Evolutionary conservation across 2,329 filamentous ascomycete species (phyloP).

Genomic region (Esteya vermicola): DNA sequence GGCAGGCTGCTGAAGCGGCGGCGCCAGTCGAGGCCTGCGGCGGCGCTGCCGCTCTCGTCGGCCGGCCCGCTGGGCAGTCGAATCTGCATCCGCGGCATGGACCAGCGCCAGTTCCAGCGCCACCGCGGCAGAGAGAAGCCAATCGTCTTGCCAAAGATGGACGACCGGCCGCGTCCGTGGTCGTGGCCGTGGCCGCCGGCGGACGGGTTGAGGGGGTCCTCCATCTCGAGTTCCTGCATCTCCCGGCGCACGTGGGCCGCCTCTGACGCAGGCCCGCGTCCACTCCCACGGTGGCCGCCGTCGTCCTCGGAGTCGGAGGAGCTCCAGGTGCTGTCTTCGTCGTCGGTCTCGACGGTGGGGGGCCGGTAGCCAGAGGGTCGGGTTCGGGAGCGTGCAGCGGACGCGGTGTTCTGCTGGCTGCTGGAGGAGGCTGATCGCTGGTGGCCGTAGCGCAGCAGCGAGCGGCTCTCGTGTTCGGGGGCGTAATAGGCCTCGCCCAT

Average conservation of each 20-base stretch:
- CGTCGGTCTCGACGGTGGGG: constrained; percentile 68
- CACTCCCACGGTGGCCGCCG: constrained; percentile 18
- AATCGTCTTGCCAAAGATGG: constrained; percentile 41
- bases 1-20: constrained; percentile 5
- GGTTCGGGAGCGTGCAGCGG: constrained; percentile 20
- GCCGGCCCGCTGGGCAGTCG: constrained; percentile 18
- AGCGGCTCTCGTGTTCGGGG: constrained; percentile 60
- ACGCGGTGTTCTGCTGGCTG: constrained; percentile 9
- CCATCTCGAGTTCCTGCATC: constrained; percentile 79
- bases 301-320: constrained; percentile 28
- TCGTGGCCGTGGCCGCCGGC: constrained; percentile 14
- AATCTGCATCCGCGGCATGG: constrained; percentile 32
- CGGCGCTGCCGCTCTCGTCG: constrained; percentile 5
- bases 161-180: constrained; percentile 21
- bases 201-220: constrained; percentile 55
- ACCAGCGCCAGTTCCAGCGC: constrained; percentile 33
- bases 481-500: constrained; percentile 49
- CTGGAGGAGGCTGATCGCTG: constrained; percentile 22
- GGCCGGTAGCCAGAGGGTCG: constrained; percentile 52
- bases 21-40: constrained; percentile 8
- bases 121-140: constrained; percentile 36
- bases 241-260: constrained; percentile 60
- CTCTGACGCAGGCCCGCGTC: too few species aligned
- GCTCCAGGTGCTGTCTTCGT: constrained; percentile 44
- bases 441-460: constrained; percentile 46